Evolutionary conservation across 805 yeast genomes (phyloP), one percentile per base, ranked within the genome.

Genomic region (Kuraishia ogatae): DNA sequence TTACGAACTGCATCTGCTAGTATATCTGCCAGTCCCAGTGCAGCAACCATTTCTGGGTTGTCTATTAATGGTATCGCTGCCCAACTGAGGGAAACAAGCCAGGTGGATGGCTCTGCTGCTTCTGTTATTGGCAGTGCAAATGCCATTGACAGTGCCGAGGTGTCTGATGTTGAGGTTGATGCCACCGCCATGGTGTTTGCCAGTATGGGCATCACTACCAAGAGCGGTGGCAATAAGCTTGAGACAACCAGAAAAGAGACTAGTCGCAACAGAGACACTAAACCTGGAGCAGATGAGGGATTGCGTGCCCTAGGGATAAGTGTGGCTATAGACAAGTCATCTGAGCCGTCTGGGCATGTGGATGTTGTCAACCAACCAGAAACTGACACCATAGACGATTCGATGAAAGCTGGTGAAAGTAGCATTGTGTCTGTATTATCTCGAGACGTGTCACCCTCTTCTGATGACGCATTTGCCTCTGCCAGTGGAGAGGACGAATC

Each of bases 191-290:
- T 57, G 50, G 52, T 55, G 21, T 58, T 58, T 53, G 60, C 59
- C 1, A 55, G 60, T 39, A 58, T 58, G 53, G 60, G 60, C 19
- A 58, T 58, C 22, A 55, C 52, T 3, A 52, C 61, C 5, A 57
- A 26, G 29, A 10, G 29, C 10, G 20, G 28, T 22, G 17, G 43
- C 43, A 10, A 10, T 6, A 4, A n/a, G 15, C 21, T 11, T 10
- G 19, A 46, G 4, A 13, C 15, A 10, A 46, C 49, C 10, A 23
- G 22, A 7, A 43, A 11, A n/a, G 48, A n/a, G 11, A 19, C 5
- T 5, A 17, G 21, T 43, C n/a, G n/a, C n/a, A n/a, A 43, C 4
- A n/a, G 21, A 43, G 6, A 43, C 21, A 43, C 5, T 4, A 17
- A 5, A 43, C 48, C 29, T 26, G 5, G 29, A 5, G 29, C 29